Percentiles rank a stretch among this genome's conserved stretches.
Evolutionary conservation across 768 basidiomycete species (phyloP).

Genomic region (Daedalea quercina): DNA sequence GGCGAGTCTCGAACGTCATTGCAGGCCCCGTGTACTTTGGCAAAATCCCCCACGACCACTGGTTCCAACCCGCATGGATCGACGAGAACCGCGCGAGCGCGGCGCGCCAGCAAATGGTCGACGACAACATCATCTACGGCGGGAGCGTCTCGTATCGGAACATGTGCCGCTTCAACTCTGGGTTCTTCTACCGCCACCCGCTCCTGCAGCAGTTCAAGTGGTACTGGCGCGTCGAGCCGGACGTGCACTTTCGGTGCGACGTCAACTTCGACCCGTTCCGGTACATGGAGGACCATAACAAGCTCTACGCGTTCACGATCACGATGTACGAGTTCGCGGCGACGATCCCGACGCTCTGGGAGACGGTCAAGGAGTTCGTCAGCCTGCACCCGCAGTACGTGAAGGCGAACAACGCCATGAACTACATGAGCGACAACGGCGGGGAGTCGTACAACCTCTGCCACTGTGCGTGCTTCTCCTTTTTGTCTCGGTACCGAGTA

Average conservation of each 20-base stretch:
- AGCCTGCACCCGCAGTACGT: slow-evolving; percentile 47
- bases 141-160: slow-evolving; percentile 47
- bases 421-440: slow-evolving; percentile 59
- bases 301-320: slow-evolving; percentile 66
- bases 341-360: slow-evolving; percentile 63
- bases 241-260: slow-evolving; percentile 71
- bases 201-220: slow-evolving; percentile 61
- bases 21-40: slow-evolving; percentile 43
- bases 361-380: slow-evolving; percentile 52
- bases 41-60: slow-evolving; percentile 53
- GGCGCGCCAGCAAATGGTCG: slow-evolving; percentile 44
- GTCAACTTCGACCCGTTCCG: slow-evolving; percentile 59
- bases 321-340: slow-evolving; percentile 56
- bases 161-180: slow-evolving; percentile 75
- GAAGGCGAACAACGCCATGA: slow-evolving; percentile 50
- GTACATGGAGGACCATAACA: slow-evolving; percentile 62
- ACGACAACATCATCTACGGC: slow-evolving; percentile 41
- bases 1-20: slow-evolving; percentile 19
- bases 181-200: slow-evolving; percentile 64
- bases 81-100: slow-evolving; percentile 57
- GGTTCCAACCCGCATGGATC: slow-evolving; percentile 69
- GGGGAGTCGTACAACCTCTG: slow-evolving; percentile 61
- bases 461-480: slow-evolving; percentile 24
- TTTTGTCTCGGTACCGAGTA: not conserved
- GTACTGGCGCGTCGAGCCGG: slow-evolving; percentile 81